Base-by-base conservation (phyloP, 306 rosid species). In the Astragalus glycyphyllos region DNA sequence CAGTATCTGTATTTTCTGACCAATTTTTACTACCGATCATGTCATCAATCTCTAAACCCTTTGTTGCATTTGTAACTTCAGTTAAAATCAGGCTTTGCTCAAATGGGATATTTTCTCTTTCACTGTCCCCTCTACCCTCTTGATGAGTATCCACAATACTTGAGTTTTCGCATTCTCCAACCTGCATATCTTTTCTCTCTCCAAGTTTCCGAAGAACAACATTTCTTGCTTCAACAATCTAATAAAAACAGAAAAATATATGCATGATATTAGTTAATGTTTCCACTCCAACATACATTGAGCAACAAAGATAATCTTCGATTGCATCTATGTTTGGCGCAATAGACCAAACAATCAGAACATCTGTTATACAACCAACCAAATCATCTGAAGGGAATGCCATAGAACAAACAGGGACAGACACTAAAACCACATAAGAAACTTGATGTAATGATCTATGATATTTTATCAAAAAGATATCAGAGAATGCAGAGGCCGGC, bases 151-250 rank as follows among this genome's bases (percentile, higher is more conserved):
- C 69, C 37, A 32, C 66, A 69, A 66, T 49, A 40, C 37, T 46
- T 20, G 55, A 35, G 11, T 76, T 66, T 62, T 77, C 84, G 70
- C 79, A 32, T 29, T 63, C 73, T 68, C 73, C 86, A 47, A 49
- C 75, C 75, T 81, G 73, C 48, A 72, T 13, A 20, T 74, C 76
- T 62, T 73, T 86, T 71, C 76, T 79, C 74, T 79, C 85, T 61
- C n/a, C 79, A 49, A 91, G 83, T 74, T 83, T 78, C 68, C 70
- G 85, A 63, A 89, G 80, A 77, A 87, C 89, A 37, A 7, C 58
- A 13, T 86, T 77, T 78, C 97, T 89, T 77, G 86, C 86, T 73
- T 91, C 92, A 65, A 89, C 49, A 86, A 94, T 86, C 99, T 94
- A 81, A 78, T 72, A 48, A 75, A 58, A 69, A 13, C 12, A 37